These are phyloP conservation scores for Chrysosporium queenslandicum DNA, from an alignment of 2,329 filamentous ascomycete genomes.

Conservation along the genomic window DNA sequence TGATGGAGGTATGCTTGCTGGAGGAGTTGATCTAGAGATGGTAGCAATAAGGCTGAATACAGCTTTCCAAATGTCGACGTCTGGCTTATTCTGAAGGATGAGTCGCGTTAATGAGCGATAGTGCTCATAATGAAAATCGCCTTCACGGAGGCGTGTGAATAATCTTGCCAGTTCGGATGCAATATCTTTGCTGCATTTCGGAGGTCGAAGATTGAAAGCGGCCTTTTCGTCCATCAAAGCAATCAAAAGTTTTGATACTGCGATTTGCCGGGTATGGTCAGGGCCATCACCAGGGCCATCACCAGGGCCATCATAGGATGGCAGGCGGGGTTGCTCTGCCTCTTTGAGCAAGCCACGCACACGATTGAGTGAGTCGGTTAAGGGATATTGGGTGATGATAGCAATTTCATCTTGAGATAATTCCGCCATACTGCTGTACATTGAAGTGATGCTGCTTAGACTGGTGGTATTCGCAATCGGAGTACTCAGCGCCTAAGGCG, in stretches of 20 bases:
- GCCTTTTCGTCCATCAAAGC: conserved; percentile 7
- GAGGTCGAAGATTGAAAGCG: conserved; percentile 10
- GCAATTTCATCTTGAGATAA: conserved; percentile 5
- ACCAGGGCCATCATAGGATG: conserved; percentile 7
- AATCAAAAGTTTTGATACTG: conserved; percentile 10
- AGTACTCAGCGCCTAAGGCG: no score
- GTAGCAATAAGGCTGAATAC: conserved; percentile 13
- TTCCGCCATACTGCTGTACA: conserved; percentile 8
- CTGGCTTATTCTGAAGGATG: conserved; percentile 14
- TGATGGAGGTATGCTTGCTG: conserved; percentile 7
- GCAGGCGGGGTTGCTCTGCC: conserved; percentile 3
- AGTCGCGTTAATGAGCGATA: conserved; percentile 13
- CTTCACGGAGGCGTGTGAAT: conserved; percentile 1
- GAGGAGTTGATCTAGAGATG: conserved; percentile 12
- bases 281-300: conserved; percentile 3
- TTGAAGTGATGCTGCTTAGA: no score
- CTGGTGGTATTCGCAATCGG: no score
- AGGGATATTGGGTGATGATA: conserved; percentile 10
- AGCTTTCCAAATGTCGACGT: conserved; percentile 16
- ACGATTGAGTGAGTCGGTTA: conserved; percentile 4
- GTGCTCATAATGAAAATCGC: conserved; percentile 11
- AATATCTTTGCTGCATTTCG: conserved; percentile 1
- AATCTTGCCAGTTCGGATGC: conserved; percentile 10
- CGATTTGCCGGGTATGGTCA: background rate
- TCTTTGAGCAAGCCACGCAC: conserved; percentile 11